Conservation (phyloP, 768 basidiomycete genomes). For the Mrakia blollopis region DNA sequence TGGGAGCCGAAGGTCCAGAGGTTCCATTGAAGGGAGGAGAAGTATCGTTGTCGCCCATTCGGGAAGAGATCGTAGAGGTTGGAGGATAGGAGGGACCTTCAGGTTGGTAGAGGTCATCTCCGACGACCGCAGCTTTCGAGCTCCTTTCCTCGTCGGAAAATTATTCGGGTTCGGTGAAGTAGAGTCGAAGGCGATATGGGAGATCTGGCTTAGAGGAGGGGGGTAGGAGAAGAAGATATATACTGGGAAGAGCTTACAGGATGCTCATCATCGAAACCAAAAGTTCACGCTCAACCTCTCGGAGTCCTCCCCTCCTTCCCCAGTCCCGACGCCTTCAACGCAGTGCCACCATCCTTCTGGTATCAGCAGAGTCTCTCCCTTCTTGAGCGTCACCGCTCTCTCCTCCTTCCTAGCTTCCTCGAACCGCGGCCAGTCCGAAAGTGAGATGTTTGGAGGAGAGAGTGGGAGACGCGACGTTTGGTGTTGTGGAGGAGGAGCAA, state of each 20-base stretch:
- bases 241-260: no score
- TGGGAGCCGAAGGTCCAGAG: background rate
- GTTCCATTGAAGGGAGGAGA: background rate
- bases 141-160: no score
- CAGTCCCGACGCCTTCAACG: conserved; percentile 20
- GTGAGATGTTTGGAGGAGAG: background rate
- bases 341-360: conserved; percentile 29
- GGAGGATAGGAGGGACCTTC: no score
- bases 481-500: conserved; percentile 26
- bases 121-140: no score
- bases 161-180: no score
- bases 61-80: no score
- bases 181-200: no score
- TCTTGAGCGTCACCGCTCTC: background rate
- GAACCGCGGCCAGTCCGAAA: background rate
- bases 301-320: background rate
- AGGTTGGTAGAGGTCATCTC: no score
- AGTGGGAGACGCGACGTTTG: conserved; percentile 27
- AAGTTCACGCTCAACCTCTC: conserved; percentile 22
- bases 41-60: background rate
- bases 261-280: conserved; percentile 9
- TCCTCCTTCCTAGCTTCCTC: conserved; percentile 2
- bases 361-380: conserved; percentile 20
- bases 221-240: no score
- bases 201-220: no score